Evolutionary conservation across 129 eudicot species (phyloP).

Genomic region (Flaveria trinervia): DNA sequence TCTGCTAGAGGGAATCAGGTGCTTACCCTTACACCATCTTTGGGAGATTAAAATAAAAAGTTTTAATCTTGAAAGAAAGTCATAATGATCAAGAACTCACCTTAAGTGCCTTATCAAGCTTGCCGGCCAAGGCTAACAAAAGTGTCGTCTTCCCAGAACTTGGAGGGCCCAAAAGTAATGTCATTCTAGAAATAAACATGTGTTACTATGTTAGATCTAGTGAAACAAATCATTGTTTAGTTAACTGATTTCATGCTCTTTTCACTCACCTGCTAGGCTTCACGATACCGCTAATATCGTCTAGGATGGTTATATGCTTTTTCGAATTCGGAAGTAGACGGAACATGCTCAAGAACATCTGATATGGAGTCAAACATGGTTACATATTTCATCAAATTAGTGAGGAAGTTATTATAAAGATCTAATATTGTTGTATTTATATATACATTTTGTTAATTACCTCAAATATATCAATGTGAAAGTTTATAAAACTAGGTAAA

Average conservation of each 20-base stretch:
- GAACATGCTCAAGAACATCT: constrained; percentile 47
- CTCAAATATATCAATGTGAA: constrained; percentile 54
- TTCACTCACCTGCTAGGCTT: constrained; percentile 71
- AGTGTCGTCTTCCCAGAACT: constrained; percentile 85
- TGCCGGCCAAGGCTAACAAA: constrained; percentile 75
- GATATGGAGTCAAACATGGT: not conserved
- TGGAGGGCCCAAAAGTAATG: constrained; percentile 88
- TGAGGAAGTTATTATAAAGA: not conserved
- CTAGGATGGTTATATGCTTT: constrained; percentile 67
- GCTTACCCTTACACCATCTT: not conserved
- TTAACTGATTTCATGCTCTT: constrained; percentile 4
- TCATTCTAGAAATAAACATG: constrained; percentile 55
- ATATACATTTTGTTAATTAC: constrained; percentile 7
- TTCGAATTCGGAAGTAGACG: constrained; percentile 57
- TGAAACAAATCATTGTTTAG: not conserved
- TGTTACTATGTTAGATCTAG: not conserved
- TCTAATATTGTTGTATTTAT: not conserved
- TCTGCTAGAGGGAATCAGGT: too few species aligned
- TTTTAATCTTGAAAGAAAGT: constrained; percentile 13
- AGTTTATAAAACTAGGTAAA: constrained; percentile 56
- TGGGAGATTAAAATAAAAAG: not conserved
- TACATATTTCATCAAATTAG: constrained; percentile 1
- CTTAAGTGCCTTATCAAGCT: constrained; percentile 54
- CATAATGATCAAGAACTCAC: constrained; percentile 24
- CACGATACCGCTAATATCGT: constrained; percentile 68